These are phyloP conservation scores for Hypholoma sublateritium DNA, from an alignment of 768 basidiomycete species.

Conservation along the genomic window DNA sequence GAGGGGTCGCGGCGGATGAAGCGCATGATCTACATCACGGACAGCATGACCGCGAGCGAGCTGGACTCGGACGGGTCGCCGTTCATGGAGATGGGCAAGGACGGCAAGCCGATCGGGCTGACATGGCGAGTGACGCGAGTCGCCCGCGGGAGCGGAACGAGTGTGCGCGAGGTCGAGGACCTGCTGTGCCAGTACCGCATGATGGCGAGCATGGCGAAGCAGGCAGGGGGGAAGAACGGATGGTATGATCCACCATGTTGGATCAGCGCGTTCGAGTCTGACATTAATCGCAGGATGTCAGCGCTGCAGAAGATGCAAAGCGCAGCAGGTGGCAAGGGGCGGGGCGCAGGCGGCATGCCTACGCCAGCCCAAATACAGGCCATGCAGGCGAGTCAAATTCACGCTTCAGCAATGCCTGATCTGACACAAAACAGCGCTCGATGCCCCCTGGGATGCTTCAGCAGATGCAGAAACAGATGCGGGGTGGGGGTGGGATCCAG, in stretches of 20 bases:
- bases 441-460: constrained; percentile 96
- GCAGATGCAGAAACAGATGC: constrained; percentile 84
- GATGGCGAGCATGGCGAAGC: constrained; percentile 99
- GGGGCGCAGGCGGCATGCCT: constrained; percentile 86
- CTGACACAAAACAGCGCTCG: constrained; percentile 56
- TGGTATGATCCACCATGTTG: constrained; percentile 50
- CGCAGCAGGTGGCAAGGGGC: constrained; percentile 81
- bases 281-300: constrained; percentile 54
- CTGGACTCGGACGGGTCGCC: constrained; percentile 92
- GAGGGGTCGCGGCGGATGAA: constrained; percentile 91
- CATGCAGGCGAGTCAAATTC: constrained; percentile 67
- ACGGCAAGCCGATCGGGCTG: constrained; percentile 80
- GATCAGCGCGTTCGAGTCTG: neutral
- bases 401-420: neutral
- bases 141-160: constrained; percentile 91
- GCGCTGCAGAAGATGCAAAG: constrained; percentile 93
- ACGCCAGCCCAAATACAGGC: constrained; percentile 92
- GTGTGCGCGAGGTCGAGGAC: constrained; percentile 97
- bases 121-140: constrained; percentile 91
- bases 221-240: constrained; percentile 96
- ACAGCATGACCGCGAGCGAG: constrained; percentile 93
- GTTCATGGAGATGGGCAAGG: constrained; percentile 84
- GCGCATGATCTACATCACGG: constrained; percentile 97
- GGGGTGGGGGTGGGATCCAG: constrained; percentile 86
- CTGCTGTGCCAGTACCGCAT: constrained; percentile 94